Evolutionary conservation across 805 yeast species (phyloP), one percentile per base, ranked within the genome.

Genomic region (Saccharomycopsis microspora): DNA sequence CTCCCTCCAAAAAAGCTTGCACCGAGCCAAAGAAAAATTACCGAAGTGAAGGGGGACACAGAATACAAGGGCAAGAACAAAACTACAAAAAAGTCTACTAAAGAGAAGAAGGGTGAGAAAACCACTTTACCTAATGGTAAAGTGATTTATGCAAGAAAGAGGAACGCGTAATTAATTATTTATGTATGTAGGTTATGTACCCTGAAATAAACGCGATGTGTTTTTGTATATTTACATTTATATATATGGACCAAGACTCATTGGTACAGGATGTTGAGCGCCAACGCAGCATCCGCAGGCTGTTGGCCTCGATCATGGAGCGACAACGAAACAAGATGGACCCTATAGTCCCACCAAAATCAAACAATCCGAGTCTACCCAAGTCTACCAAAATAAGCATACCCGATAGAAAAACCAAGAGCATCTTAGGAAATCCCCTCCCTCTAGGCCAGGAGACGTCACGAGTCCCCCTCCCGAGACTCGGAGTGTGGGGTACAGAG

Each of bases 51-150:
- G 32, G 11, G 33, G 35, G 41, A 28, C 28, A 7, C 27, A 10
- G 39, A 45, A 19, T 32, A 8, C 4, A 30, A 32, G 32, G 43
- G 42, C 39, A 42, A 42, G 41, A 27, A 8, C 8, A 3, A 28
- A n/a, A 37, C 44, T 34, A 48, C 11, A 44, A 44, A 37, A 47
- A 45, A 19, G 53, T 53, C 29, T 11, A 41, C 3, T 48, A 45
- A 32, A 46, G 54, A 35, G 53, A 56, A 34, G 48, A 56, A 39
- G 64, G 63, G 52, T 58, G 70, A 70, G 48, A 74, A 69, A 53
- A 60, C 66, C 41, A 75, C 68, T 44, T 64, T 80, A 50, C 82
- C 82, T 6, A 80, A 79, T 56, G 85, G 85, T 1, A 78, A 78
- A 57, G 75, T 75, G 7, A 68, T 76, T 3, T 63, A 64, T 45